phyloP scores from a whole-genome alignment of 371 early-diverging fungal genomes.

The Amoeboradix gromovi region DNA sequence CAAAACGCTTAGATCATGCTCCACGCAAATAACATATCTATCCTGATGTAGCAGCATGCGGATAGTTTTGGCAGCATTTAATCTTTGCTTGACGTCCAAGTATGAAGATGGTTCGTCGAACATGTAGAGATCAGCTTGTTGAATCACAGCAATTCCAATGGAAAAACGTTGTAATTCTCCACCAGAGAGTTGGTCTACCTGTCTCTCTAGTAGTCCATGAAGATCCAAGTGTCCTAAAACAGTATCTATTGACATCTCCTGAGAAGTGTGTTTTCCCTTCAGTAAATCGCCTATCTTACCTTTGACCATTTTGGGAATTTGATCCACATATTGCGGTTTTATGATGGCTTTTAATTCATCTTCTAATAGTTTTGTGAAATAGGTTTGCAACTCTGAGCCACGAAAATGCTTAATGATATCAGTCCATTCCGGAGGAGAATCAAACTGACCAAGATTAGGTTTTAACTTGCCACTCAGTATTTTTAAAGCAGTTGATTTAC shows the following conservation, averaged over 20 bases:
- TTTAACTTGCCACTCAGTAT: slow-evolving; percentile 86
- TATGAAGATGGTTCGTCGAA: slow-evolving; percentile 98
- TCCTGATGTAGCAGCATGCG: slow-evolving; percentile 43
- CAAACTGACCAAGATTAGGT: slow-evolving; percentile 85
- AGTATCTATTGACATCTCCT: slow-evolving; percentile 41
- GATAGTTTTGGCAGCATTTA: slow-evolving; percentile 85
- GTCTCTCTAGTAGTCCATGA: slow-evolving; percentile 53
- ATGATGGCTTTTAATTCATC: slow-evolving; percentile 74
- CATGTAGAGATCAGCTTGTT: slow-evolving; percentile 87
- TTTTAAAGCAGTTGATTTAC: slow-evolving; percentile 86
- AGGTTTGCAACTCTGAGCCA: slow-evolving; percentile 95
- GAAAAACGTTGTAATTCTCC: slow-evolving; percentile 98
- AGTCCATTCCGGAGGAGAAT: slow-evolving; percentile 78
- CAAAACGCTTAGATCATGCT: slow-evolving; percentile 97
- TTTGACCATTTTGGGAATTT: slow-evolving; percentile 57
- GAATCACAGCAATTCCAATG: slow-evolving; percentile 64
- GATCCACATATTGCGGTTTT: slow-evolving; percentile 96
- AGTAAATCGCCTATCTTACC: slow-evolving; percentile 53
- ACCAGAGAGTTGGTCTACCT: slow-evolving; percentile 78
- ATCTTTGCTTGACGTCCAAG: slow-evolving; percentile 97
- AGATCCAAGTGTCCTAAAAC: slow-evolving; percentile 26
- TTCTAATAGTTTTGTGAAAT: slow-evolving; percentile 91
- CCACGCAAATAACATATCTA: slow-evolving; percentile 87
- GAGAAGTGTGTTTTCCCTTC: slow-evolving; percentile 34
- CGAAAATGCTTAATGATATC: slow-evolving; percentile 88